Base-by-base conservation (phyloP, 163 green algal genomes). In the Scenedesmus sp. region DNA sequence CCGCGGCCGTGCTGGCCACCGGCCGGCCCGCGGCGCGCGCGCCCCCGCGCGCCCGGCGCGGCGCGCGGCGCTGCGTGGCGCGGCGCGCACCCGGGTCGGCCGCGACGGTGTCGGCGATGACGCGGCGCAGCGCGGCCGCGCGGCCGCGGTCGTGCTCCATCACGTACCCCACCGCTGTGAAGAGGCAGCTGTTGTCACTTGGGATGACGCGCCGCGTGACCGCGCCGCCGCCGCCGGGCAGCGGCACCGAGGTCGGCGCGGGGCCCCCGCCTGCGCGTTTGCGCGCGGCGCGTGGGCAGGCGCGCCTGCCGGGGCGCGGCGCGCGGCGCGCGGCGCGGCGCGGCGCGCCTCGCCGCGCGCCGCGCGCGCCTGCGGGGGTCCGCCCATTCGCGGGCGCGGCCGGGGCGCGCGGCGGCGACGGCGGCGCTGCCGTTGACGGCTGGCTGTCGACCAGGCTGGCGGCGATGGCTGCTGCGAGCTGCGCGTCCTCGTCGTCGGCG, bases 111-210 rank as follows among this genome's bases (percentile, higher is more conserved):
- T 85, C 60, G 1, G 90, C 92, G 18, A 97, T 92, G 26, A 95
- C 89, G 72, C 87, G 60, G 1, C 85, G 60, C 60, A 92, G 80
- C 75, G 76, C 70, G 10, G 44, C 28, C 22, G 76, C 80, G 28
- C 77, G 80, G 20, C 39, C 4, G 3, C 75, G 54, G 29, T 58
- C 86, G 39, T 83, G 51, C 60, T 95, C 82, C 87, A 95, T 93
- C 5, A 93, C 89, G 76, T 77, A 77, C 20, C 80, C 81, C 29
- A 93, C 83, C 7, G 92, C 89, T 70, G 90, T 93, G 87, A 96
- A 96, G 36, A 96, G 83, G 81, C 92, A 96, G 51, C 72, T 89
- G 83, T 96, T 96, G 79, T 96, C 92, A 18, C 69, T 85, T 53
- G 85, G 84, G 15, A 96, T 88, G 5, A 94, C 81, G 6, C 91